A percentile compares a stretch with the other conserved stretches of the same genome.
These are phyloP conservation scores for Pleoardoris graminearum DNA, from an alignment of 2,329 filamentous ascomycete species.

Conservation along the genomic window DNA sequence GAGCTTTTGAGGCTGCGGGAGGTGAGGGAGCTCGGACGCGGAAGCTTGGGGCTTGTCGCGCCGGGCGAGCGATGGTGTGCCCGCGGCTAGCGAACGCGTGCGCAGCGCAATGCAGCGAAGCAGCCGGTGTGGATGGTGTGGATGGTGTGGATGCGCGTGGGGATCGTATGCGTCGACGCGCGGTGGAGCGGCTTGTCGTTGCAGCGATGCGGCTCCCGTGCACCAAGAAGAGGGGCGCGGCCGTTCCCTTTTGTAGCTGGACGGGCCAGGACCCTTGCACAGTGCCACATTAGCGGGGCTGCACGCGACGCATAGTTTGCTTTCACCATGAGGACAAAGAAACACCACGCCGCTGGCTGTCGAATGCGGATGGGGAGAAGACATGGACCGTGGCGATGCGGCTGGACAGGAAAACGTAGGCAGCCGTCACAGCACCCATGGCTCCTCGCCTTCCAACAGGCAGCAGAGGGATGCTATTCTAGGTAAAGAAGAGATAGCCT, in stretches of 20 bases:
- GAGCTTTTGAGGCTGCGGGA: conserved; percentile 10
- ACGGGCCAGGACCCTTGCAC: neutral
- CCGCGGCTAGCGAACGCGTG: neutral
- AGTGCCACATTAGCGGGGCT: neutral
- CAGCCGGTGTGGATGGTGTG: neutral
- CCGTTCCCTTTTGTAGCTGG: conserved; percentile 6
- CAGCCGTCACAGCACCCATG: neutral
- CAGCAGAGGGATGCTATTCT: neutral
- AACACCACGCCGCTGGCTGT: neutral
- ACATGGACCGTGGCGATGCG: neutral
- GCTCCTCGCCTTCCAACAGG: neutral
- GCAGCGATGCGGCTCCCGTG: neutral
- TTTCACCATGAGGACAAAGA: conserved; percentile 1
- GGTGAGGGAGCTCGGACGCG: conserved; percentile 22
- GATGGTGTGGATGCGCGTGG: neutral
- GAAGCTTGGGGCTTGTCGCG: conserved; percentile 17
- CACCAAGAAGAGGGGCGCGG: neutral
- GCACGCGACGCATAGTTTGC: neutral
- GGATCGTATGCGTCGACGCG: neutral
- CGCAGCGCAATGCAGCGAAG: neutral
- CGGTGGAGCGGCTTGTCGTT: neutral
- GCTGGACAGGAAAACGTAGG: neutral
- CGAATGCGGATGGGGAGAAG: neutral
- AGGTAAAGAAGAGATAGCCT: too few relatives aligned
- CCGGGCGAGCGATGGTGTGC: conserved; percentile 9